phyloP scores from a whole-genome alignment of 1,284 basidiomycete genomes.

The Mrakiaceae sp. region DNA sequence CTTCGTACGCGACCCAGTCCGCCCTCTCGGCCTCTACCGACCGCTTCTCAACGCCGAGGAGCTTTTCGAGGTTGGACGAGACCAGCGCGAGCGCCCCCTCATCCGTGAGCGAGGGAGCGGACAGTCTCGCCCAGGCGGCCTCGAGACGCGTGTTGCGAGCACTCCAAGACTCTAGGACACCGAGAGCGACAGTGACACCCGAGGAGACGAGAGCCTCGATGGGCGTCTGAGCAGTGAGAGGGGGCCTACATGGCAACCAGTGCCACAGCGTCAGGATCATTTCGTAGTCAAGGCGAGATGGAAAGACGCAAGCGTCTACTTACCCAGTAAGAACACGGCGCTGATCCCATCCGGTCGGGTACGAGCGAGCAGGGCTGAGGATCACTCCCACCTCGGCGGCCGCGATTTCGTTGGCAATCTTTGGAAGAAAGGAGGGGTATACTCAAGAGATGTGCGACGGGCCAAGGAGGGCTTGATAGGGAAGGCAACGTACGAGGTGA shows the following conservation, averaged over 20 bases:
- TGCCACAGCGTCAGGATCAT: slow-evolving; percentile 48
- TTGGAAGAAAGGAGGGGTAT: neutral
- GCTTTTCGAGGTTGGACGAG: slow-evolving; percentile 47
- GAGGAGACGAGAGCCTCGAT: slow-evolving; percentile 51
- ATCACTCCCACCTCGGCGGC: slow-evolving; percentile 59
- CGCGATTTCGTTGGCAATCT: slow-evolving; percentile 59
- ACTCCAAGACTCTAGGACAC: slow-evolving; percentile 29
- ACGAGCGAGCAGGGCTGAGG: slow-evolving; percentile 49
- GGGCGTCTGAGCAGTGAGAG: slow-evolving; percentile 54
- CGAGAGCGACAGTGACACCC: slow-evolving; percentile 35
- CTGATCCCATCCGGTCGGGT: slow-evolving; percentile 56
- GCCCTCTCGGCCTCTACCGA: too few species aligned
- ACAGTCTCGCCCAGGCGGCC: neutral
- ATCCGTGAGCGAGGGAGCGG: neutral
- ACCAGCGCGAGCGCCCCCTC: slow-evolving; percentile 8
- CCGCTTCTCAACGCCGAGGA: slow-evolving; percentile 44
- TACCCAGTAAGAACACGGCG: slow-evolving; percentile 53
- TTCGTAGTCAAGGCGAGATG: slow-evolving; percentile 54
- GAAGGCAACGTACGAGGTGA: neutral
- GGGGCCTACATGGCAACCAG: slow-evolving; percentile 26
- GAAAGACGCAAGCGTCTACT: slow-evolving; percentile 47
- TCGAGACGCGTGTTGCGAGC: slow-evolving; percentile 8
- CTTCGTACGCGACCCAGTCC: slow-evolving; percentile 22
- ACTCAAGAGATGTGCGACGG: neutral
- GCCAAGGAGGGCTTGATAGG: neutral